A percentile compares a stretch with the other conserved stretches of the same genome.
Conservation (phyloP, 352 stramenopile species). For the Globisporangium nunn region DNA sequence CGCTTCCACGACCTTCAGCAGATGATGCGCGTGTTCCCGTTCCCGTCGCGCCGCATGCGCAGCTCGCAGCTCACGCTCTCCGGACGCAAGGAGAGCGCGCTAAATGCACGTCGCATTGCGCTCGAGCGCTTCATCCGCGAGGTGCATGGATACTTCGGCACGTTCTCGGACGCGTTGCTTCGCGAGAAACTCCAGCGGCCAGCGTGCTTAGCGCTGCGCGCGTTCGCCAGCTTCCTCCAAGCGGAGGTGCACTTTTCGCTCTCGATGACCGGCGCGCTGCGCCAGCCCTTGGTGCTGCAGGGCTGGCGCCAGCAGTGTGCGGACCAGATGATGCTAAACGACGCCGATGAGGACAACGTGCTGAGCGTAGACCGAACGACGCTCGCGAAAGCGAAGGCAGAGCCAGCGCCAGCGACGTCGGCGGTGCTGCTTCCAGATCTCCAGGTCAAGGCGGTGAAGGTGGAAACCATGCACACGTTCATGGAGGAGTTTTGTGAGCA, state of each 20-base stretch:
- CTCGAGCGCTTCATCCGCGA: constrained; percentile 34
- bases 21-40: constrained; percentile 27
- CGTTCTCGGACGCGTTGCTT: constrained; percentile 25
- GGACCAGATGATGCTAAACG: constrained; percentile 28
- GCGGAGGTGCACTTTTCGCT: constrained; percentile 38
- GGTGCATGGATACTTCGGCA: constrained; percentile 37
- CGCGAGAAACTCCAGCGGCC: constrained; percentile 29
- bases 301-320: constrained; percentile 54
- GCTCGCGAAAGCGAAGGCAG: constrained; percentile 5
- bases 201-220: constrained; percentile 33
- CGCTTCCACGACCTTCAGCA: constrained; percentile 35
- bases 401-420: constrained; percentile 1
- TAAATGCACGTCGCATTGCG: constrained; percentile 27
- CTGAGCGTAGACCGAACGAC: constrained; percentile 4
- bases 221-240: constrained; percentile 46
- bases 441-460: constrained; percentile 46
- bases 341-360: not conserved
- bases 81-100: constrained; percentile 16
- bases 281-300: constrained; percentile 34
- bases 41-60: constrained; percentile 26
- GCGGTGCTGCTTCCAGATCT: constrained; percentile 30
- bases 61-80: constrained; percentile 21
- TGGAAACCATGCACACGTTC: constrained; percentile 71
- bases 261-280: constrained; percentile 18
- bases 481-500: constrained; percentile 78